Percentiles rank a stretch among this genome's conserved stretches.
phyloP scores from a whole-genome alignment of 176 grass and related monocot species.

The Hordeum vulgare region DNA sequence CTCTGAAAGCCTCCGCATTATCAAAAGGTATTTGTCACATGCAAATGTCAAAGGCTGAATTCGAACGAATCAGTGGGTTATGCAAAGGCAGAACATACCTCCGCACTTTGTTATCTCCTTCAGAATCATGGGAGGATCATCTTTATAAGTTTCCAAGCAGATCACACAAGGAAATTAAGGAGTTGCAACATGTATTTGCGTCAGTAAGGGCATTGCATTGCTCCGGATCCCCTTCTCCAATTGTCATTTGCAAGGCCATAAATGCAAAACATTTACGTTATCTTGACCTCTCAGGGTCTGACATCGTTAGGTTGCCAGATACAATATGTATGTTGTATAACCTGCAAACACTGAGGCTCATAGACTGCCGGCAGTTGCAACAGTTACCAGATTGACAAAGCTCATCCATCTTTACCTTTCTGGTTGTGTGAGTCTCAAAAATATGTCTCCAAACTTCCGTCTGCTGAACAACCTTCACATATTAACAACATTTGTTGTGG shows the following conservation, averaged over 20 bases:
- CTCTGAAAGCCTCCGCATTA: no score
- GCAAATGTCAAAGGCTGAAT: not conserved
- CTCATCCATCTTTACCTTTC: not conserved
- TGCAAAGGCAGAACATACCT: not conserved
- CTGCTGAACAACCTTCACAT: no score
- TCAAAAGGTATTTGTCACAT: not conserved
- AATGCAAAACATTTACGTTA: not conserved
- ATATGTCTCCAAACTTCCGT: no score
- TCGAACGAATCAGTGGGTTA: not conserved
- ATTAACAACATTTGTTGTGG: not conserved
- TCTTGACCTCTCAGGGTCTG: not conserved
- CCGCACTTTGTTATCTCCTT: not conserved
- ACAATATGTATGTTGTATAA: not conserved
- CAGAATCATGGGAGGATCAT: no score
- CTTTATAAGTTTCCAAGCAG: no score
- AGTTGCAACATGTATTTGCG: not conserved
- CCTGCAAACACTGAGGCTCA: not conserved
- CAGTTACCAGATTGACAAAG: not conserved
- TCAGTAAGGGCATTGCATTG: not conserved
- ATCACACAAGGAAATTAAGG: not conserved
- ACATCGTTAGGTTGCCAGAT: not conserved
- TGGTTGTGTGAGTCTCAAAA: no score
- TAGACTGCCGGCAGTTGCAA: accelerated
- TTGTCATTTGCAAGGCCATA: not conserved
- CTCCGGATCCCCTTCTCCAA: no score